These are phyloP conservation scores for Plectranthus barbatus DNA, from an alignment of 257 asterid genomes.

Conservation along the genomic window DNA sequence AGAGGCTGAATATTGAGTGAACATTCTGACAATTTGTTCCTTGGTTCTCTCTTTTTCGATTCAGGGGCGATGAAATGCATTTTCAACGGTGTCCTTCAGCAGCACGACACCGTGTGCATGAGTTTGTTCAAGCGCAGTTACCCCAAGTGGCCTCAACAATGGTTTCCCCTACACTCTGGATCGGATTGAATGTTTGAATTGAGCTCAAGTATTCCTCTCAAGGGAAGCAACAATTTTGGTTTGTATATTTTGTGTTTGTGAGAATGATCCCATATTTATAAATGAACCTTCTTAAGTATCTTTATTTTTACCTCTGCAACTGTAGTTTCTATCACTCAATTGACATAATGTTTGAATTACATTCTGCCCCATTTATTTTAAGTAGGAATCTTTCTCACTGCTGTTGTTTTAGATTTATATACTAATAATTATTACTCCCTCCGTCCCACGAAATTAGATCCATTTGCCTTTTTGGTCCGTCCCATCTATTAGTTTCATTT, in stretches of 20 bases:
- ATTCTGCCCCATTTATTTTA: no score
- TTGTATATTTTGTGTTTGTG: conserved; percentile 8
- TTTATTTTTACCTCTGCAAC: no score
- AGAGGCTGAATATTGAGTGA: no score
- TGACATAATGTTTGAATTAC: no score
- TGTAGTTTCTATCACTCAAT: no score
- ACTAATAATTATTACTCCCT: no score
- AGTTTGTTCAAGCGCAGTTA: conserved; percentile 76
- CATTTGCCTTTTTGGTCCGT: no score
- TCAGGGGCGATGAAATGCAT: conserved; percentile 94
- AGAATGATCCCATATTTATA: neutral
- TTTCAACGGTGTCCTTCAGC: conserved; percentile 75
- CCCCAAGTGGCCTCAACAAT: conserved; percentile 86
- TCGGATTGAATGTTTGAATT: neutral
- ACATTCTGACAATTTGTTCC: neutral
- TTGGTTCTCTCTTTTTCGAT: neutral
- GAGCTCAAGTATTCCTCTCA: neutral
- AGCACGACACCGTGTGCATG: conserved; percentile 91
- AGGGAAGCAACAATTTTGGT: conserved; percentile 29
- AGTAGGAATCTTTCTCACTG: no score
- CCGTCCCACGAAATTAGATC: no score
- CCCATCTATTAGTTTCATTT: no score
- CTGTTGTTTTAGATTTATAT: no score
- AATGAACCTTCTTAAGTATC: neutral
- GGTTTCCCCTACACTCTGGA: conserved; percentile 51